A percentile compares a stretch with the other conserved stretches of the same genome.
phyloP scores from a whole-genome alignment of 345 rosid species.

The Eucalyptus lansdowneana region DNA sequence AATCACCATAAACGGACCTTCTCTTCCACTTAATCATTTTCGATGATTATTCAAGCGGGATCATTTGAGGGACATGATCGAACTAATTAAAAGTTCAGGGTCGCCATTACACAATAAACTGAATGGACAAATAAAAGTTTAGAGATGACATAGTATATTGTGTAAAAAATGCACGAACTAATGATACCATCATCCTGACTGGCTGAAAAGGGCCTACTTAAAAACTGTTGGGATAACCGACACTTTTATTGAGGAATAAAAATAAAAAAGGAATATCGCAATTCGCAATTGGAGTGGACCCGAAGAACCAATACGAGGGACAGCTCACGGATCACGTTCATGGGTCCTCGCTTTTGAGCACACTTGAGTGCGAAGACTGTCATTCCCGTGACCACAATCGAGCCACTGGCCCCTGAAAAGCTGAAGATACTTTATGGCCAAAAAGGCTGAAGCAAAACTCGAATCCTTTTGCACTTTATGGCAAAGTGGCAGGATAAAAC shows the following conservation, averaged over 20 bases:
- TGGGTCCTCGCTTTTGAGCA: not conserved
- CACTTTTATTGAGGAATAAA: not conserved
- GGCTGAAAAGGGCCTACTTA: not conserved
- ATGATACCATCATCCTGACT: accelerated
- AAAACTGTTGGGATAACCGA: not conserved
- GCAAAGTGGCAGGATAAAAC: not conserved
- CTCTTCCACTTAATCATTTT: not conserved
- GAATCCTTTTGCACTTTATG: not conserved
- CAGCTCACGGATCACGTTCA: not conserved
- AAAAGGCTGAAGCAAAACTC: not conserved
- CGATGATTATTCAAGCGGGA: accelerated
- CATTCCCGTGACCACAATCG: not conserved
- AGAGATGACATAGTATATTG: accelerated
- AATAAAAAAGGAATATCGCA: not conserved
- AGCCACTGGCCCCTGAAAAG: not conserved
- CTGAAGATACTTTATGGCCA: not conserved
- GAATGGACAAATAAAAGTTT: accelerated
- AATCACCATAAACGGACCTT: accelerated
- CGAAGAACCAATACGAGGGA: not conserved
- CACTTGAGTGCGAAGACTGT: not conserved
- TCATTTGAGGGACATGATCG: accelerated
- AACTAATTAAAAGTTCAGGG: not conserved
- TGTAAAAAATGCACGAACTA: not conserved
- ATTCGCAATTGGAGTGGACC: not conserved
- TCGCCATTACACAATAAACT: accelerated